These are phyloP conservation scores for Trebouxia sp. DNA, from an alignment of 139 green algal species.

Conservation along the genomic window DNA sequence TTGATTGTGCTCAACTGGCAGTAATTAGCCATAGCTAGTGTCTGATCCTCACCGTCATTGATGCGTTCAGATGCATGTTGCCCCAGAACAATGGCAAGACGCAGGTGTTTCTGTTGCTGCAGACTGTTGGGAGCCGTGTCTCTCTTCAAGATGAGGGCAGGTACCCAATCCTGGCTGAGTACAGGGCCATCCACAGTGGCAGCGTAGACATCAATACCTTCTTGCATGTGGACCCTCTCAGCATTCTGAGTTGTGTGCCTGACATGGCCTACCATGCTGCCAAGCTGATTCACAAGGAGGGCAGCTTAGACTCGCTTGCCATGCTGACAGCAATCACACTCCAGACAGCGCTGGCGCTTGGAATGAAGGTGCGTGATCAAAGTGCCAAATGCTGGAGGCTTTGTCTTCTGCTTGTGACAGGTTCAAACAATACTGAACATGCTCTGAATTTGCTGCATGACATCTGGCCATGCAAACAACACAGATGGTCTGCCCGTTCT, in stretches of 20 bases:
- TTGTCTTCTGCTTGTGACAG: no score
- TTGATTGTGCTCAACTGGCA: no score
- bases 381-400: background rate
- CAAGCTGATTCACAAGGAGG: constrained; percentile 16
- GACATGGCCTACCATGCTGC: background rate
- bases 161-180: constrained; percentile 9
- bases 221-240: constrained; percentile 7
- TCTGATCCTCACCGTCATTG: no score
- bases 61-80: no score
- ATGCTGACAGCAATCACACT: constrained; percentile 14
- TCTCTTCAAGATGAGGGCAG: background rate
- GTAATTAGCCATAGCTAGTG: no score
- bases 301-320: background rate
- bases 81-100: no score
- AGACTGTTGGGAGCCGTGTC: background rate
- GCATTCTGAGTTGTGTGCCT: background rate
- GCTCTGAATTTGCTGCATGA: no score
- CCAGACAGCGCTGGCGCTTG: background rate
- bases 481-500: no score
- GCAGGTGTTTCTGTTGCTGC: background rate
- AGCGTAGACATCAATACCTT: background rate
- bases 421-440: no score
- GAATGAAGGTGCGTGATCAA: background rate
- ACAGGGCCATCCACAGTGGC: constrained; percentile 4
- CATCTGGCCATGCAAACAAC: no score